Evolutionary conservation across 768 basidiomycete species (phyloP), one percentile per base, ranked within the genome.

Genomic region (Trametes cubensis): DNA sequence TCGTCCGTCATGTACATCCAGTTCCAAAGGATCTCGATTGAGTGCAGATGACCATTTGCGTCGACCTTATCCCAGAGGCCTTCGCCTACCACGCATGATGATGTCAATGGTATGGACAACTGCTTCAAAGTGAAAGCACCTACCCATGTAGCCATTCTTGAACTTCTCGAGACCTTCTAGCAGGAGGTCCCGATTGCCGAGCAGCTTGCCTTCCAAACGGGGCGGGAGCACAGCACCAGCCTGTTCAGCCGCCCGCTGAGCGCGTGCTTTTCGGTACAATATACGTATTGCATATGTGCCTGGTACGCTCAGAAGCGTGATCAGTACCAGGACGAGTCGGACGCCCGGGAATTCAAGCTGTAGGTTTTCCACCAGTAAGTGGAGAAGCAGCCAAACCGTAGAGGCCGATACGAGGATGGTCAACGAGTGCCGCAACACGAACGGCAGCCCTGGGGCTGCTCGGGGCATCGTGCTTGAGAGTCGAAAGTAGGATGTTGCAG

Each of bases 51-150:
- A 18, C 76, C 76, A 6, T 70, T 55, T 25, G 66, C 50, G 7
- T 68, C 48, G 11, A 69, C 60, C 26, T 67, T 68, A 4, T 75
- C 71, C 47, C 65, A 48, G 11, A 72, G 0, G n/a, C 45, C 26
- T 0, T 67, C 54, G n/a, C 71, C 77, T 78, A 6, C 30, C 6
- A n/a, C 4, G 18, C 30, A 18, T 52, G 6, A 18, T 30, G 4
- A 52, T 7, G 28, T 52, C 4, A 23, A 30, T 15, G 26, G 23
- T 34, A 8, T 7, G 34, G 2, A 34, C 34, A 11, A 6, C 34
- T 11, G 5, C 34, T 11, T 2, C 11, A 11, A 6, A 34, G 34
- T 10, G 20, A 44, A 44, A 42, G 41, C 20, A 44, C 59, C n/a
- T 23, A 49, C 60, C 46, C 2, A 48, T n/a, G 23, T 61, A 61